phyloP scores from a whole-genome alignment of 495 filamentous ascomycete genomes.

The Pyronema omphalodes region DNA sequence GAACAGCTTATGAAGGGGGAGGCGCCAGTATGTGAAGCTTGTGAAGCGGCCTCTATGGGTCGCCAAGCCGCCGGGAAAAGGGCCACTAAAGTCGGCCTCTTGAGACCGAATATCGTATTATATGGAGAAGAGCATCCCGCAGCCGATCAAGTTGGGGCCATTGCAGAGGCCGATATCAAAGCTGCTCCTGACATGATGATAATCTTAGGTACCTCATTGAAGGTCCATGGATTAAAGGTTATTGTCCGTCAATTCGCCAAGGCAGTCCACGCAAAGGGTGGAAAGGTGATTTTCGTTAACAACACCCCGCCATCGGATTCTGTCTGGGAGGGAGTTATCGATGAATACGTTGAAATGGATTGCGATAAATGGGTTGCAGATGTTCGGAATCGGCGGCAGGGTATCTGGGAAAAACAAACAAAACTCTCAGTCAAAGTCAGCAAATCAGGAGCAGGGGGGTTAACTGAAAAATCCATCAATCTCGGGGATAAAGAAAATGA shows the following conservation, averaged over 20 bases:
- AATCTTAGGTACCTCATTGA: conserved; percentile 48
- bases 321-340: conserved; percentile 46
- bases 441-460: conserved; percentile 1
- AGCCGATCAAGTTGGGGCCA: conserved; percentile 40
- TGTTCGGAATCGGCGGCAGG: conserved; percentile 34
- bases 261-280: conserved; percentile 42
- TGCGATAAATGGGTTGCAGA: conserved; percentile 52
- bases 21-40: conserved; percentile 45
- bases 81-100: conserved; percentile 39
- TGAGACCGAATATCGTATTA: conserved; percentile 43
- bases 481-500: conserved; percentile 1
- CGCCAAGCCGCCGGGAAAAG: conserved; percentile 43
- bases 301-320: conserved; percentile 48
- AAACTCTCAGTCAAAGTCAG: conserved; percentile 17
- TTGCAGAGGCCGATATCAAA: conserved; percentile 44
- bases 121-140: conserved; percentile 54
- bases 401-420: conserved; percentile 32
- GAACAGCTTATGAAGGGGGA: conserved; percentile 32
- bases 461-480: neutral
- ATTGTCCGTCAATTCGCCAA: conserved; percentile 53
- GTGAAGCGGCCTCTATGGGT: conserved; percentile 35
- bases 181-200: conserved; percentile 44
- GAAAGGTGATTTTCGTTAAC: conserved; percentile 52
- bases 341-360: conserved; percentile 53
- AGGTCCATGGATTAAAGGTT: conserved; percentile 48